These are phyloP conservation scores for Rosa hybrid DNA, from an alignment of 331 rosid species.

Conservation along the genomic window DNA sequence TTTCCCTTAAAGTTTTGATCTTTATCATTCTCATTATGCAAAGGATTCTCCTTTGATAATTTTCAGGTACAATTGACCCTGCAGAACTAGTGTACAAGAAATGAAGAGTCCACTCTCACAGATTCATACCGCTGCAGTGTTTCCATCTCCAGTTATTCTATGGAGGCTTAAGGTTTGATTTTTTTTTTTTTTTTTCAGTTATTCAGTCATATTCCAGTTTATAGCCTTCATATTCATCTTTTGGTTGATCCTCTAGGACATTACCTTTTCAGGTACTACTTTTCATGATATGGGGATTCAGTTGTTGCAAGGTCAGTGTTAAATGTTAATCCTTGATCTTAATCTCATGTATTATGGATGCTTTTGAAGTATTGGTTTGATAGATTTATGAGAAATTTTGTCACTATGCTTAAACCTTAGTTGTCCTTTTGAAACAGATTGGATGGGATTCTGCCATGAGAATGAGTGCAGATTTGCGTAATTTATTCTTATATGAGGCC, in stretches of 20 bases:
- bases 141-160: conserved; percentile 73
- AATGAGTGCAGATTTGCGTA: conserved; percentile 90
- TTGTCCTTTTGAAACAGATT: conserved; percentile 39
- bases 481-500: conserved; percentile 87
- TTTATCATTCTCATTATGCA: background rate
- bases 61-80: conserved; percentile 45
- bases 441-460: conserved; percentile 99
- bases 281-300: conserved; percentile 72
- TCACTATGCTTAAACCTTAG: conserved; percentile 20
- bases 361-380: background rate
- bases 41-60: background rate
- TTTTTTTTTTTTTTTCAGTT: background rate
- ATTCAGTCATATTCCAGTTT: background rate
- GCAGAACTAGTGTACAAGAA: conserved; percentile 48
- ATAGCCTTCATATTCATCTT: background rate
- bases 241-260: background rate
- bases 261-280: conserved; percentile 57
- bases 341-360: background rate
- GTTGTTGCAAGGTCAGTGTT: conserved; percentile 85
- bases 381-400: background rate
- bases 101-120: conserved; percentile 44
- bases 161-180: conserved; percentile 80
- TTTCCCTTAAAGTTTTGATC: background rate
- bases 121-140: conserved; percentile 38
- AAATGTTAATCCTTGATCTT: conserved; percentile 28